Percentiles rank a stretch among this genome's conserved stretches.
These are phyloP conservation scores for Flaveria floridana DNA, from an alignment of 140 eudicot genomes.

Conservation along the genomic window DNA sequence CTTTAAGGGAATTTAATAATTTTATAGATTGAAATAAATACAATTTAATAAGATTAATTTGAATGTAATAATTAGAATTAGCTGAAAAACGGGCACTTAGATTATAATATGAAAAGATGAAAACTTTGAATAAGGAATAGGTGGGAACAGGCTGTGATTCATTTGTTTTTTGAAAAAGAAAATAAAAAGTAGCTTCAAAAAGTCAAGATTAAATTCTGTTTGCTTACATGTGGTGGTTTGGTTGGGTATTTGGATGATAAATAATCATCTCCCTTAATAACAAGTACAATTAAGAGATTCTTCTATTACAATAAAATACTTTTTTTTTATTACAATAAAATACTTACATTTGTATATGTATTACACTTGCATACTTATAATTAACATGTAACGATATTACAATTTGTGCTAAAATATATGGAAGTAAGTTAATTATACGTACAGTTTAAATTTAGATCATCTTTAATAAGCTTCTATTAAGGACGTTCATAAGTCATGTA, in stretches of 20 bases:
- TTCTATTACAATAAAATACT: background rate
- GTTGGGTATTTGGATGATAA: slow-evolving; percentile 12
- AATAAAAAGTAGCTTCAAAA: slow-evolving; percentile 13
- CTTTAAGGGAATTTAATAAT: slow-evolving; percentile 20
- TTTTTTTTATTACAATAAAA: background rate
- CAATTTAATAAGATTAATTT: slow-evolving; percentile 20
- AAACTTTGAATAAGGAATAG: slow-evolving; percentile 24
- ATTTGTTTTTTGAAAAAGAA: slow-evolving; percentile 25
- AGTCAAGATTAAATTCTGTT: slow-evolving; percentile 25
- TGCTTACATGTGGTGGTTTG: background rate
- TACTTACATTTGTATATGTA: background rate
- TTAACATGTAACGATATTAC: background rate
- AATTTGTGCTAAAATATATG: too few relatives aligned
- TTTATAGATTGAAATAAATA: slow-evolving; percentile 25
- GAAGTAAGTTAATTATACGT: background rate
- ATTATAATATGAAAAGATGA: slow-evolving; percentile 14
- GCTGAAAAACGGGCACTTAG: slow-evolving; percentile 41
- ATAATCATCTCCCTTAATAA: background rate
- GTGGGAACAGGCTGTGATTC: slow-evolving; percentile 31
- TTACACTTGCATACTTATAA: background rate
- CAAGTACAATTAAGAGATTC: background rate
- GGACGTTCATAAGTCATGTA: too few relatives aligned
- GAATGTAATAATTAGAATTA: slow-evolving; percentile 24
- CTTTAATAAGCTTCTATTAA: too few relatives aligned
- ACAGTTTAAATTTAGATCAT: too few relatives aligned